Evolutionary conservation across 78 protist genomes (phyloP).

Genomic region (Emiliania huxleyi): DNA sequence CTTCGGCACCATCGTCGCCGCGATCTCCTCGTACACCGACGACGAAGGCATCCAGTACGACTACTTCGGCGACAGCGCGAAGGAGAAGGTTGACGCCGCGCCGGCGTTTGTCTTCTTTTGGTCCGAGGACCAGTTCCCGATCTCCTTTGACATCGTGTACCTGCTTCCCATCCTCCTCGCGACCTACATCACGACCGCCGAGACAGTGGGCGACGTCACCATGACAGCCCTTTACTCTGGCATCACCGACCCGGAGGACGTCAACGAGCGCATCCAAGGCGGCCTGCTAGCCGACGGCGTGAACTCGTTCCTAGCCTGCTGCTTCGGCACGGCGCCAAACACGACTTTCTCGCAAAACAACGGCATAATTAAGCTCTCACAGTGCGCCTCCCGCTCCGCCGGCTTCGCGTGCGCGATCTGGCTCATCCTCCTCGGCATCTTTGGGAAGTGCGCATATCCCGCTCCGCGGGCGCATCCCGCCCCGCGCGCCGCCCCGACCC

Average conservation of each 20-base stretch:
- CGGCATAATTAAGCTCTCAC: slow-evolving; percentile 35
- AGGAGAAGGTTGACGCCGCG: neutral
- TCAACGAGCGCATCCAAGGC: slow-evolving; percentile 36
- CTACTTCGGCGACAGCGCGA: neutral
- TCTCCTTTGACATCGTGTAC: neutral
- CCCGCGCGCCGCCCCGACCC: too few species aligned
- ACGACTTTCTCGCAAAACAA: slow-evolving; percentile 51
- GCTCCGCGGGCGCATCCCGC: too few species aligned
- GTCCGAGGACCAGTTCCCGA: slow-evolving; percentile 8
- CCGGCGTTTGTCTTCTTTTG: neutral
- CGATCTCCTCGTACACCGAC: neutral
- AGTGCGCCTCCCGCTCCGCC: slow-evolving; percentile 31
- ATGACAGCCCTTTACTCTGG: neutral
- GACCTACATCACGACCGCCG: slow-evolving; percentile 37
- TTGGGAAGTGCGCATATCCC: too few species aligned
- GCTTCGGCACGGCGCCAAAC: slow-evolving; percentile 19
- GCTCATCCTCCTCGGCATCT: slow-evolving; percentile 26
- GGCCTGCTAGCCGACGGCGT: slow-evolving; percentile 42
- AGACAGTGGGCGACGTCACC: slow-evolving; percentile 36
- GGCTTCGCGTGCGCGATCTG: slow-evolving; percentile 31
- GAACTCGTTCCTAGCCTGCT: slow-evolving; percentile 16
- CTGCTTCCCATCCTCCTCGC: slow-evolving; percentile 24
- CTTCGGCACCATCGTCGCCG: neutral
- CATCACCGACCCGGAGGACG: neutral
- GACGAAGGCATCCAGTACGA: neutral